These are phyloP conservation scores for Sporisorium iseilematis-ciliati DNA, from an alignment of 1,284 basidiomycete species.

Conservation along the genomic window DNA sequence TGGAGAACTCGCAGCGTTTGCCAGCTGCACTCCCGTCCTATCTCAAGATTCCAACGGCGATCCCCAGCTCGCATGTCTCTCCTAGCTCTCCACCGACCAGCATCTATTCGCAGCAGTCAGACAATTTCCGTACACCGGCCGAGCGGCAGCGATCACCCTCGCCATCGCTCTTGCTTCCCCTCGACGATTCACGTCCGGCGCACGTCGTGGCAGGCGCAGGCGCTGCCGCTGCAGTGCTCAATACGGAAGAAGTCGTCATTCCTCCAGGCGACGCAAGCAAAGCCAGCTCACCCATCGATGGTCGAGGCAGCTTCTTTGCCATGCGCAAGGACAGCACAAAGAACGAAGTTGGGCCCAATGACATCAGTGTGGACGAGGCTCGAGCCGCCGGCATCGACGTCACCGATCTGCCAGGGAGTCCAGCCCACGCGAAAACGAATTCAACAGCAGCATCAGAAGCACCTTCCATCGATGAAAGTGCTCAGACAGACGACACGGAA, in stretches of 20 bases:
- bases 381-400: constrained; percentile 45
- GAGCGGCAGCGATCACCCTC: constrained; percentile 35
- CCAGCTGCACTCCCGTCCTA: constrained; percentile 63
- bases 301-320: constrained; percentile 17
- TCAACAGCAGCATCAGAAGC: not conserved
- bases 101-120: constrained; percentile 44
- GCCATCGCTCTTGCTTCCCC: constrained; percentile 36
- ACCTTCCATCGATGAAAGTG: constrained; percentile 1
- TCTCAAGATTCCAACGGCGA: constrained; percentile 68
- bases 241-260: constrained; percentile 59
- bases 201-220: constrained; percentile 41
- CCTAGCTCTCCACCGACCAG: constrained; percentile 31
- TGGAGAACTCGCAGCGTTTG: constrained; percentile 14
- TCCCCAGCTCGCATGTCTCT: constrained; percentile 61
- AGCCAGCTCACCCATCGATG: constrained; percentile 51
- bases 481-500: constrained; percentile 26
- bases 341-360: not conserved
- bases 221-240: constrained; percentile 52
- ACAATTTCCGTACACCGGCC: constrained; percentile 14
- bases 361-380: constrained; percentile 29
- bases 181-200: constrained; percentile 21
- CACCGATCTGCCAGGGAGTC: constrained; percentile 28
- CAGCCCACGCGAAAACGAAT: constrained; percentile 1
- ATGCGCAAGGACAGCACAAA: constrained; percentile 10
- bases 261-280: constrained; percentile 57